Evolutionary conservation across 805 yeast genomes (phyloP), one percentile per base, ranked within the genome.

Genomic region (Ascoidea rubescens): DNA sequence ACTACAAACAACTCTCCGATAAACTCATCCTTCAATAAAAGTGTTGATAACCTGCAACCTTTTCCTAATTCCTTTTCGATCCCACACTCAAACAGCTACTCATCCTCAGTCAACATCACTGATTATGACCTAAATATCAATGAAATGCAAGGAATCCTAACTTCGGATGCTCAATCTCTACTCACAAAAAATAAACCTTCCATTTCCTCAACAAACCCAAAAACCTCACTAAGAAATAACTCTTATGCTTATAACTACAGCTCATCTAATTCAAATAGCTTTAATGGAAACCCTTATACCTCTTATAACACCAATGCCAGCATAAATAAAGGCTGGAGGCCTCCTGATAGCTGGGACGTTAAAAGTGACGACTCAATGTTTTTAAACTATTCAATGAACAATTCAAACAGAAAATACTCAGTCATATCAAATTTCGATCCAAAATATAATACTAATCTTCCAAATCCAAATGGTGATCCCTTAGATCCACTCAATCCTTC

Each of bases 331-430:
- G 57, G 62, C 5, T 73, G 77, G 77, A 66, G 61, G 48, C 75
- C 77, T 1, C 77, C 77, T 0, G 77, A 73, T 56, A 66, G 72
- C 53, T 73, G 77, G 77, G 77, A 71, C 51, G 77, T 72, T 21
- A 71, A 72, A 48, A 59, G 58, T 12, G 65, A 64, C 30, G 47
- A 51, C 30, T 46, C 44, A 45, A 44, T 48, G 32, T 46, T 54
- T 7, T 32, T 52, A 28, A 54, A 50, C 5, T 52, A 50, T 4
- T 46, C 54, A 10, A 31, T 46, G 17, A 30, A 31, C 42, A 14
- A 14, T 30, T 14, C 28, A 4, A n/a, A 14, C 3, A 5, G 31
- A 16, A 14, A 30, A 5, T 16, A 48, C 16, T 8, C 12, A 17
- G 44, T 14, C 31, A 48, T 31, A 17, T 31, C 28, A 17, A 48